phyloP scores from a whole-genome alignment of 345 rosid genomes.

The Pistacia integerrima region DNA sequence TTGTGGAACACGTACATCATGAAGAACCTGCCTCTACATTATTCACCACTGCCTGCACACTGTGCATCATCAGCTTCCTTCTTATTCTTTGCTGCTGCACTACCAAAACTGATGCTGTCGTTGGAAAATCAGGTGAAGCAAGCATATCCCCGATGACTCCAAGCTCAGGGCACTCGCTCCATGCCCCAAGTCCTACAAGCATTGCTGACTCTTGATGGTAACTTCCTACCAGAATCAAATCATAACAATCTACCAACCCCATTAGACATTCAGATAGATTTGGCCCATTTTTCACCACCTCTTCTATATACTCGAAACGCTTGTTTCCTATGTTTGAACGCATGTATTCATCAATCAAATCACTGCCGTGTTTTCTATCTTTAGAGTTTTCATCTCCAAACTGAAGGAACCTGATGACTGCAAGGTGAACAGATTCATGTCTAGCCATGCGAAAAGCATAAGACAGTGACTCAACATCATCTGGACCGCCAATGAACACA shows the following conservation, averaged over 20 bases:
- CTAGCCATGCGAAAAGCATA: constrained; percentile 37
- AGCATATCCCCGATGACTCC: constrained; percentile 49
- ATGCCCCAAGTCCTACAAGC: constrained; percentile 38
- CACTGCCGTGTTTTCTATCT: constrained; percentile 34
- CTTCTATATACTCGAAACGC: constrained; percentile 34
- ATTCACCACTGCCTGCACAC: not conserved
- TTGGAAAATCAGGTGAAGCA: constrained; percentile 38
- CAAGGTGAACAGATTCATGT: constrained; percentile 29
- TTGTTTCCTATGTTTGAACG: constrained; percentile 30
- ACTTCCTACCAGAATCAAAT: constrained; percentile 45
- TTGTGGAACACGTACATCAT: not conserved
- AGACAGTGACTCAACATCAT: constrained; percentile 44
- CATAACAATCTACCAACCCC: constrained; percentile 13
- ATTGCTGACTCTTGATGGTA: constrained; percentile 30
- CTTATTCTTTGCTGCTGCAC: constrained; percentile 33
- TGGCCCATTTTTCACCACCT: constrained; percentile 34
- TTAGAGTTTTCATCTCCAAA: constrained; percentile 38
- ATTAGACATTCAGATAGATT: constrained; percentile 22
- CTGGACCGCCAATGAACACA: constrained; percentile 44
- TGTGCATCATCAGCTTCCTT: constrained; percentile 9
- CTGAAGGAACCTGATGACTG: constrained; percentile 39
- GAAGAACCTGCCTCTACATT: not conserved
- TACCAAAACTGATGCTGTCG: constrained; percentile 37
- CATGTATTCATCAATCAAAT: constrained; percentile 27
- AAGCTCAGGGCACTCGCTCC: constrained; percentile 56